These are phyloP conservation scores for Chalaropsis ovoidea DNA, from an alignment of 2,329 filamentous ascomycete species.

Conservation along the genomic window DNA sequence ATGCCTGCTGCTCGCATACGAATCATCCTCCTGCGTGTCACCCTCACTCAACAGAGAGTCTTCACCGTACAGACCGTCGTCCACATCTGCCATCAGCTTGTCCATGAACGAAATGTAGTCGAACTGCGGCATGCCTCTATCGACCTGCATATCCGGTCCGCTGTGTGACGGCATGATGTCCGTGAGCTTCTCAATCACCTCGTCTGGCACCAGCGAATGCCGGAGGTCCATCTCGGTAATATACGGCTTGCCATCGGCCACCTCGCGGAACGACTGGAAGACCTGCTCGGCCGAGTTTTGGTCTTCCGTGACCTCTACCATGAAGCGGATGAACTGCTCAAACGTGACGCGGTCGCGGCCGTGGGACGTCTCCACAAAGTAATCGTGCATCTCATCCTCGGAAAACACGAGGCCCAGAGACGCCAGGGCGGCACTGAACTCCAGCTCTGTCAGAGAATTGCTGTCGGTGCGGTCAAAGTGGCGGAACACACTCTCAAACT, in stretches of 20 bases:
- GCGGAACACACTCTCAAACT: slow-evolving; percentile 96
- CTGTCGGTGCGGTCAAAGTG: slow-evolving; percentile 92
- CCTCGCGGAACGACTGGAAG: slow-evolving; percentile 93
- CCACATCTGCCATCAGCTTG: slow-evolving; percentile 52
- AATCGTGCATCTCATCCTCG: slow-evolving; percentile 95
- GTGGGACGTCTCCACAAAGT: slow-evolving; percentile 77
- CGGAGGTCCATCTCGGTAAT: slow-evolving; percentile 95
- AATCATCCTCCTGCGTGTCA: slow-evolving; percentile 23
- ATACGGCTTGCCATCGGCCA: slow-evolving; percentile 96
- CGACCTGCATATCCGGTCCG: slow-evolving; percentile 76
- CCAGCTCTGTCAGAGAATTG: slow-evolving; percentile 82
- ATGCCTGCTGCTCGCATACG: slow-evolving; percentile 19
- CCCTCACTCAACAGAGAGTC: slow-evolving; percentile 25
- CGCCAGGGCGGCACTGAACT: slow-evolving; percentile 93
- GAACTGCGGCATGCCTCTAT: slow-evolving; percentile 75
- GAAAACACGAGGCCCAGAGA: slow-evolving; percentile 92
- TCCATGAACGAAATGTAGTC: slow-evolving; percentile 99
- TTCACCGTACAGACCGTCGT: slow-evolving; percentile 23
- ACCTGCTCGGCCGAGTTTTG: slow-evolving; percentile 98
- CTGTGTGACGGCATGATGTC: slow-evolving; percentile 75
- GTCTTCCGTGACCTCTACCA: slow-evolving; percentile 98
- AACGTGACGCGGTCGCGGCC: slow-evolving; percentile 77
- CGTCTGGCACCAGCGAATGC: slow-evolving; percentile 89
- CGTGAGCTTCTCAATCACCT: slow-evolving; percentile 87
- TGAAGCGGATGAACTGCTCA: slow-evolving; percentile 98